phyloP scores from a whole-genome alignment of 305 asterid species.

The Solanum hybrid region DNA sequence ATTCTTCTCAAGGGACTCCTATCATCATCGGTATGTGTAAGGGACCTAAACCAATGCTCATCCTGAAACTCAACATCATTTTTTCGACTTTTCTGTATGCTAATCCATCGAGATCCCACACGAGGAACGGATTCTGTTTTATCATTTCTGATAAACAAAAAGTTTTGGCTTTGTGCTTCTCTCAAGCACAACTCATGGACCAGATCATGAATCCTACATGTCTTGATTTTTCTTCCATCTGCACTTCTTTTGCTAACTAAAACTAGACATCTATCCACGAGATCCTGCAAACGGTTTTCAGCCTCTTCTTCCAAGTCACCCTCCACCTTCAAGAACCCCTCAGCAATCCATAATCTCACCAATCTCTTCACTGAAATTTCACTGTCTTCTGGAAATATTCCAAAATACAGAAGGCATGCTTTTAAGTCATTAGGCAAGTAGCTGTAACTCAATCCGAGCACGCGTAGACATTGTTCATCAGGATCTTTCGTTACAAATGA shows the following conservation, averaged over 20 bases:
- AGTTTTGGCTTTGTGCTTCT: not conserved
- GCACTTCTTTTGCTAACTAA: not conserved
- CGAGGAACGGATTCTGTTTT: not conserved
- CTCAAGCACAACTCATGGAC: not conserved
- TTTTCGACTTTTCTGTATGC: not conserved
- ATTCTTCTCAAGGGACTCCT: not conserved
- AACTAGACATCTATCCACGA: not conserved
- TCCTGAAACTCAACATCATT: not conserved
- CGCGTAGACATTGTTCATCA: not conserved
- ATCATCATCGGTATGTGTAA: not conserved
- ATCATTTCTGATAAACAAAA: not conserved
- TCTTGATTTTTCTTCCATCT: not conserved
- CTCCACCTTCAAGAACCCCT: not conserved
- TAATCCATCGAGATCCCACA: not conserved
- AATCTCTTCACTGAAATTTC: not conserved
- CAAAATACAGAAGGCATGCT: not conserved
- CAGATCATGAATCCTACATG: conserved; percentile 2
- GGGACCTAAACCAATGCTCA: not conserved
- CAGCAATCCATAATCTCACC: not conserved
- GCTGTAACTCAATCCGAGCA: not conserved
- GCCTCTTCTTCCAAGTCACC: not conserved
- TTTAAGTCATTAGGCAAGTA: not conserved
- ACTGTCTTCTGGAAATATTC: not conserved
- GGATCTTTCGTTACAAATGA: not conserved
- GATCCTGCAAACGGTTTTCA: not conserved